Evolutionary conservation across 2,329 filamentous ascomycete species (phyloP).

Genomic region (Cadophora sp.): DNA sequence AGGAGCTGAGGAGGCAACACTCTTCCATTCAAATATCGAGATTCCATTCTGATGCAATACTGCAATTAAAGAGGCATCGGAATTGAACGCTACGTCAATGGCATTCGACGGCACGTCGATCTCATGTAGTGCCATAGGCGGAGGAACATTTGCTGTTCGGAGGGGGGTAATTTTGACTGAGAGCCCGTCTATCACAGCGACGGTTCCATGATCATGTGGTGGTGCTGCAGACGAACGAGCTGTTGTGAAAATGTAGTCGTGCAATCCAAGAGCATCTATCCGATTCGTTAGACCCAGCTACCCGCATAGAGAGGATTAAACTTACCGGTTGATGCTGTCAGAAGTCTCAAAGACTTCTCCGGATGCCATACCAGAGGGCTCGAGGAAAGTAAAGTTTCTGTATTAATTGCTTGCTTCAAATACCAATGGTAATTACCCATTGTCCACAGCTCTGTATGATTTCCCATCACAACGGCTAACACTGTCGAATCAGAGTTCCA

Average conservation of each 20-base stretch:
- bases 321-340: slow-evolving; percentile 59
- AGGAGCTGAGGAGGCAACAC: slow-evolving; percentile 59
- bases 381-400: slow-evolving; percentile 47
- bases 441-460: slow-evolving; percentile 91
- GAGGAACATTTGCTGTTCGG: slow-evolving; percentile 82
- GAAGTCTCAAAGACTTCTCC: slow-evolving; percentile 78
- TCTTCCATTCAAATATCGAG: slow-evolving; percentile 73
- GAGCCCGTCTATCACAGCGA: slow-evolving; percentile 84
- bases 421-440: slow-evolving; percentile 99
- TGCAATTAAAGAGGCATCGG: slow-evolving; percentile 68
- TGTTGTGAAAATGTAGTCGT: slow-evolving; percentile 73
- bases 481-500: slow-evolving; percentile 97
- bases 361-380: slow-evolving; percentile 73
- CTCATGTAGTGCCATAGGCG: slow-evolving; percentile 89
- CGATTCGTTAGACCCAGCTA: slow-evolving; percentile 27
- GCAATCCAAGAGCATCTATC: slow-evolving; percentile 56
- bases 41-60: slow-evolving; percentile 73
- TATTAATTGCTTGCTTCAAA: slow-evolving; percentile 84
- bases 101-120: slow-evolving; percentile 66
- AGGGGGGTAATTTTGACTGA: slow-evolving; percentile 85
- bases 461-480: slow-evolving; percentile 77
- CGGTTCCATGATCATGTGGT: slow-evolving; percentile 78
- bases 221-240: slow-evolving; percentile 71
- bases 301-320: slow-evolving; percentile 10
- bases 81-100: slow-evolving; percentile 77